These are phyloP conservation scores for Chaetomium olivaceum DNA, from an alignment of 2,329 filamentous ascomycete genomes.

Conservation along the genomic window DNA sequence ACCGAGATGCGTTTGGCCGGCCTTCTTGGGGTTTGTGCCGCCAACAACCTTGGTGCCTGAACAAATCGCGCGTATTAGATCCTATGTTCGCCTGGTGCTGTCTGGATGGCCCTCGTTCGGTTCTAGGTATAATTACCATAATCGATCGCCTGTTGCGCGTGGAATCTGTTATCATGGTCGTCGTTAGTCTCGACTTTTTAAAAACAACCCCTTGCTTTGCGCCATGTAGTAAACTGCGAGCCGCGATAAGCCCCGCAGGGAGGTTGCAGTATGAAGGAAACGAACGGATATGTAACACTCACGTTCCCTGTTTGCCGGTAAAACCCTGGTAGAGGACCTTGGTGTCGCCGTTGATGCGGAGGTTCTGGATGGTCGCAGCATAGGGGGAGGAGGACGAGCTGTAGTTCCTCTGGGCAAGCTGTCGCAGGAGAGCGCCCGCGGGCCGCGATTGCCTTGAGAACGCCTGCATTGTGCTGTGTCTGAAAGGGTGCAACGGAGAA, in stretches of 20 bases:
- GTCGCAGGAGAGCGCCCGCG: constrained; percentile 69
- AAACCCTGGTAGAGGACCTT: constrained; percentile 98
- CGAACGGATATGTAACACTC: constrained; percentile 43
- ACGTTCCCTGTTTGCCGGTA: constrained; percentile 96
- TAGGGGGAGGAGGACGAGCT: constrained; percentile 70
- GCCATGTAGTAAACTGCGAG: constrained; percentile 19
- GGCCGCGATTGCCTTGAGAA: constrained; percentile 70
- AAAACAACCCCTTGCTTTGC: neutral
- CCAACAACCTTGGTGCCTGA: constrained; percentile 94
- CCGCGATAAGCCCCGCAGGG: constrained; percentile 21
- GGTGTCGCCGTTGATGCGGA: constrained; percentile 89
- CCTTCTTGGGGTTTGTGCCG: constrained; percentile 99
- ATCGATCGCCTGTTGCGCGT: constrained; percentile 95
- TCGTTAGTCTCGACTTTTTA: constrained; percentile 37
- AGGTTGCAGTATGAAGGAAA: neutral
- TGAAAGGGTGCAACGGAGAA: constrained; percentile 18
- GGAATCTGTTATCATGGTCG: constrained; percentile 66
- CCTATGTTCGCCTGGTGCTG: constrained; percentile 10
- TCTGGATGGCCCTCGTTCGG: constrained; percentile 18
- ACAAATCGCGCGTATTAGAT: constrained; percentile 36
- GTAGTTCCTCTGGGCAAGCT: constrained; percentile 68
- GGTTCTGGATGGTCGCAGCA: constrained; percentile 74
- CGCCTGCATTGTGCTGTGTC: constrained; percentile 73
- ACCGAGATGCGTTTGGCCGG: constrained; percentile 83
- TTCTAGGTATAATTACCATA: constrained; percentile 67